Conservation (phyloP, 345 rosid genomes). For the Eucalyptus fibrosa region DNA sequence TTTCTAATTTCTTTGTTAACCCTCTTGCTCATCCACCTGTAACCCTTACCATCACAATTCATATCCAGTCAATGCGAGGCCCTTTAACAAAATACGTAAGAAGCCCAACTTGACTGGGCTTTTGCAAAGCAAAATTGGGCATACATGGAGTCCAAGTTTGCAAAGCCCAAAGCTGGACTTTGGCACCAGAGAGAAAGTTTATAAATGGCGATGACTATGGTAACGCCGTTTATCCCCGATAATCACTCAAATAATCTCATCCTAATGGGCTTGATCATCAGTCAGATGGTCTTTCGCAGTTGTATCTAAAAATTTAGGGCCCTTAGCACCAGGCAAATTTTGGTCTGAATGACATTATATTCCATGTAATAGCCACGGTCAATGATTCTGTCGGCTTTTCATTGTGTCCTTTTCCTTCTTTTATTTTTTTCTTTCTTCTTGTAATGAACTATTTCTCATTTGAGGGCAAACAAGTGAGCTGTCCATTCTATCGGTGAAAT, state of each 20-base stretch:
- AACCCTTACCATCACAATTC: neutral
- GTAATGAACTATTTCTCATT: neutral
- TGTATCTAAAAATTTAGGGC: neutral
- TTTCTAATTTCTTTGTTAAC: neutral
- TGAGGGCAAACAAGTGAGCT: neutral
- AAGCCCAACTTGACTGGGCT: neutral
- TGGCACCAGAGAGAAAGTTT: neutral
- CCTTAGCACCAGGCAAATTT: neutral
- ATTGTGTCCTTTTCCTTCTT: too few relatives aligned
- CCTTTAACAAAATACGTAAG: neutral
- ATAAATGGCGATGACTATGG: neutral
- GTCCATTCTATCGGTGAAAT: neutral
- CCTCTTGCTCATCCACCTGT: neutral
- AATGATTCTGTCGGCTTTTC: neutral
- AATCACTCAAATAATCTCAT: neutral
- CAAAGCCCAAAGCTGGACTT: neutral
- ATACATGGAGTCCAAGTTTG: neutral
- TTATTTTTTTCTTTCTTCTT: neutral
- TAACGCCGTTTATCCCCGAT: neutral
- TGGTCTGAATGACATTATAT: neutral
- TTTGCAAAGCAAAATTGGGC: neutral
- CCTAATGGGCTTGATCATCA: neutral
- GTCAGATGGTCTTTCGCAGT: neutral
- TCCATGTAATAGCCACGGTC: neutral
- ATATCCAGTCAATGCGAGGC: neutral